A percentile compares a stretch with the other conserved stretches of the same genome.
Conservation (phyloP, 2,329 filamentous ascomycete species). For the Ascosphaera acerosa region DNA sequence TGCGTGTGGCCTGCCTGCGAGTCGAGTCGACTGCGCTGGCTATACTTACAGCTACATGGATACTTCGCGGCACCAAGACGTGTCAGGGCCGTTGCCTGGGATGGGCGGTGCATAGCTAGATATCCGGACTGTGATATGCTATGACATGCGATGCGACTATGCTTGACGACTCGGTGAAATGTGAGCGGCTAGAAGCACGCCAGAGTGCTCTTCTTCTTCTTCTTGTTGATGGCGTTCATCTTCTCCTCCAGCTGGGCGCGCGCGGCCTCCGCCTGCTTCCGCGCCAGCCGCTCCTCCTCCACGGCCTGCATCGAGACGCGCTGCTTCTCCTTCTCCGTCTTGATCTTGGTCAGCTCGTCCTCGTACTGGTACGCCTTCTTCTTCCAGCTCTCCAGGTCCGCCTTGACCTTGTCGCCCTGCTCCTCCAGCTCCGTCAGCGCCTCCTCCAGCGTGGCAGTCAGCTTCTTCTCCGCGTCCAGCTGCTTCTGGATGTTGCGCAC, state of each 20-base stretch:
- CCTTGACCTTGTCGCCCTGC: constrained; percentile 75
- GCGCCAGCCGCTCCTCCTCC: constrained; percentile 86
- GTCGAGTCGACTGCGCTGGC: too few species aligned
- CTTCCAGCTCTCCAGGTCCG: constrained; percentile 73
- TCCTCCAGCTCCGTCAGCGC: constrained; percentile 81
- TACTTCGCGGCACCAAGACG: too few species aligned
- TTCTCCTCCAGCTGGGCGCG: constrained; percentile 75
- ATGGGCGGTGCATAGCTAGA: too few species aligned
- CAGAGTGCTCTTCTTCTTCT: constrained; percentile 82
- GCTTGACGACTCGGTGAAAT: too few species aligned
- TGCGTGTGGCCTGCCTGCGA: too few species aligned
- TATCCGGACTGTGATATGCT: too few species aligned
- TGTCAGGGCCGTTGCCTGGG: too few species aligned
- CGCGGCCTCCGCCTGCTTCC: constrained; percentile 71
- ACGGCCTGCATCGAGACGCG: constrained; percentile 58
- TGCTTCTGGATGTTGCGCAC: constrained; percentile 95
- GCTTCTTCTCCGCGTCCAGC: constrained; percentile 80
- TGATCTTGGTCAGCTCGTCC: constrained; percentile 27
- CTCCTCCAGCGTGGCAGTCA: constrained; percentile 86
- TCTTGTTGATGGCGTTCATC: constrained; percentile 77
- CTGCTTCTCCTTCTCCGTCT: constrained; percentile 32
- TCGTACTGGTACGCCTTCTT: constrained; percentile 61
- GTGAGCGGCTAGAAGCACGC: constrained; percentile 75
- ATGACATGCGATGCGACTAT: too few species aligned
- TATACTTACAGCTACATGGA: too few species aligned